Evolutionary conservation across 192 early-diverging fungal genomes (phyloP), one percentile per base, ranked within the genome.

Genomic region (Mortierella claussenii): DNA sequence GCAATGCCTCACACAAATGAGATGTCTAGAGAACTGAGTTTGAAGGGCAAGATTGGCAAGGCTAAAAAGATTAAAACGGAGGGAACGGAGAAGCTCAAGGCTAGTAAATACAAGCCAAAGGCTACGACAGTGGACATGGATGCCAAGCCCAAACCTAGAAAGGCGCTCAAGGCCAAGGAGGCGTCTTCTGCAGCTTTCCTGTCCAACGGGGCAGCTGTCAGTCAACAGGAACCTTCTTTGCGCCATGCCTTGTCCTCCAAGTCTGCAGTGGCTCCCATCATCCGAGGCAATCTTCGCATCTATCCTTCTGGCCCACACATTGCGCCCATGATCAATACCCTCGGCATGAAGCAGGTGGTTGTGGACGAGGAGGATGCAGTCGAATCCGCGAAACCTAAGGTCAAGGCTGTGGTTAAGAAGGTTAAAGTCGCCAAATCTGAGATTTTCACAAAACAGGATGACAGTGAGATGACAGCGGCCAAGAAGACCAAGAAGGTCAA

Each of bases 291-390:
- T 32, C 46, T 76, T n/a, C 63, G 73, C 5, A 76, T 76, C 23
- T 76, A 76, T 32, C 73, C 73, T 37, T 58, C 73, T 36, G 73
- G 73, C 27, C 73, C 73, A n/a, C 50, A 67, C 24, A 67, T 76
- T 34, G 53, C 73, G 1, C 46, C 60, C 34, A 63, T 49, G n/a
- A 2, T 33, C 13, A 49, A 26, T 32, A 56, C 28, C 8, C n/a
- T 40, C 15, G 23, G 42, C 26, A 15, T 54, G 48, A 56, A 71
- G 24, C 34, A 51, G 48, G 50, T 45, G 21, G 34, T 47, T 15
- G 43, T 30, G 20, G 40, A 60, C 17, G 47, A 28, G 15, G 47
- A n/a, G 10, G 33, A 24, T 8, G 28, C 37, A 5, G 24, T 30
- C 3, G 6, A 42, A 18, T n/a, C 53, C 7, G 47, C 34, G 0